Conservation (phyloP, 2,329 filamentous ascomycete genomes). For the Nakataea oryzae region DNA sequence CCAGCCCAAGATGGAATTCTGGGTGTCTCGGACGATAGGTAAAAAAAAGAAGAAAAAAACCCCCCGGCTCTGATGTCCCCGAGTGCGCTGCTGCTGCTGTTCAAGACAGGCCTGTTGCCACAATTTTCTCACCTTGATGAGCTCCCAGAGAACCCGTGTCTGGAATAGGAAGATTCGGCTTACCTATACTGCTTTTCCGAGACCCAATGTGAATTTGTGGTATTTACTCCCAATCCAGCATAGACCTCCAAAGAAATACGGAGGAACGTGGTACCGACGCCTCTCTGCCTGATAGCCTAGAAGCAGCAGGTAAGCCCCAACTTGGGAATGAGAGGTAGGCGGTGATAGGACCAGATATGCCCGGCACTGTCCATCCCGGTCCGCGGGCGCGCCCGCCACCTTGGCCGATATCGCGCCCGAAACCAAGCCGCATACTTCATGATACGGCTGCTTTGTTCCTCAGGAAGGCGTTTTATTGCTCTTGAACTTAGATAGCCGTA, state of each 20-base stretch:
- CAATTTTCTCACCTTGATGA: slow-evolving; percentile 16
- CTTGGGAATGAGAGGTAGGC: slow-evolving; percentile 42
- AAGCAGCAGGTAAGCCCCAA: slow-evolving; percentile 30
- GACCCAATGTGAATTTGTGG: too few species aligned
- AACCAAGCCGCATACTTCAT: slow-evolving; percentile 36
- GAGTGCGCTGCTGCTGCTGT: slow-evolving; percentile 4
- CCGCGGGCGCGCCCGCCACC: slow-evolving; percentile 25
- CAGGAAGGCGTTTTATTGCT: too few species aligned
- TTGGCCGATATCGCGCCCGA: slow-evolving; percentile 34
- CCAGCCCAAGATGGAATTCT: slow-evolving; percentile 39
- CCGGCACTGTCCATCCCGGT: slow-evolving; percentile 35
- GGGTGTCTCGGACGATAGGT: slow-evolving; percentile 26
- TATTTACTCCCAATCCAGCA: slow-evolving; percentile 52
- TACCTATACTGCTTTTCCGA: too few species aligned
- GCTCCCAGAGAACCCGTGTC: too few species aligned
- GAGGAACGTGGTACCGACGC: slow-evolving; percentile 43
- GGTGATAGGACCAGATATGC: slow-evolving; percentile 38
- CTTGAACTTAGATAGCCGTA: too few species aligned
- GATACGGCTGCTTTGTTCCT: too few species aligned
- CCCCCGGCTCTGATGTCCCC: slow-evolving; percentile 11
- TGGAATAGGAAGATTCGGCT: slow-evolving; percentile 10
- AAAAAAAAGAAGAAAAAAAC: too few species aligned
- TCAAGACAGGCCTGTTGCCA: slow-evolving; percentile 9
- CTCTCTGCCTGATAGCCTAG: slow-evolving; percentile 42
- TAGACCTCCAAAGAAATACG: slow-evolving; percentile 50